Evolutionary conservation across 176 grass and related monocot genomes (phyloP).

Genomic region (Oryza punctata): DNA sequence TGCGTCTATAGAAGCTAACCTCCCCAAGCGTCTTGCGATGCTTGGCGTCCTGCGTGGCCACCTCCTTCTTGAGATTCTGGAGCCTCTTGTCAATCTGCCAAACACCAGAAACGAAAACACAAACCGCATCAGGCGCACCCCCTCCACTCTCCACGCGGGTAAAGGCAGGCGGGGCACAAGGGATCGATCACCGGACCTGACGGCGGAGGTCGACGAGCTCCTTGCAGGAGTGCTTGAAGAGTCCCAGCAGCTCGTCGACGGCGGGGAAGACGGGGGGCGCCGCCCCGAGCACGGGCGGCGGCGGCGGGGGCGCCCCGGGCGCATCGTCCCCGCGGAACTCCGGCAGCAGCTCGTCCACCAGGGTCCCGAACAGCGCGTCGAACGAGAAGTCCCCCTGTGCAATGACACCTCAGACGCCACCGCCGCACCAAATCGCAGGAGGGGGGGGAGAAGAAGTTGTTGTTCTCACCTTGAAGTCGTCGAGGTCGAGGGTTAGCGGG

Average conservation of each 20-base stretch:
- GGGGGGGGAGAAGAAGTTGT: not conserved
- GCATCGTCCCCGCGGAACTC: slow-evolving; percentile 67
- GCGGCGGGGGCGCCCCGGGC: slow-evolving; percentile 37
- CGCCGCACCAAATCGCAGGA: not conserved
- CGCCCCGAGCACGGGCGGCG: slow-evolving; percentile 49
- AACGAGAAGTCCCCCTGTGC: slow-evolving; percentile 91
- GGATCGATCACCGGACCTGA: slow-evolving; percentile 48
- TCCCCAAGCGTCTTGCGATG: slow-evolving; percentile 89
- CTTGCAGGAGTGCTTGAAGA: slow-evolving; percentile 99
- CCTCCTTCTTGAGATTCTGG: slow-evolving; percentile 93
- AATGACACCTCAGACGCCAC: not conserved
- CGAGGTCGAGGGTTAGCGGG: slow-evolving; percentile 86
- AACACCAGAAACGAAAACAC: slow-evolving; percentile 22
- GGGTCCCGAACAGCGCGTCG: slow-evolving; percentile 77
- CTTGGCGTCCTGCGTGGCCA: slow-evolving; percentile 81
- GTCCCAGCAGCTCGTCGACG: slow-evolving; percentile 80
- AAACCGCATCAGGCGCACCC: not conserved
- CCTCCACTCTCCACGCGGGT: not conserved
- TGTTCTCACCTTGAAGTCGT: slow-evolving; percentile 86
- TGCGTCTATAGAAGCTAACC: slow-evolving; percentile 45
- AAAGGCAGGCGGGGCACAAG: not conserved
- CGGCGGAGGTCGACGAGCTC: slow-evolving; percentile 88
- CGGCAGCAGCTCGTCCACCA: slow-evolving; percentile 90
- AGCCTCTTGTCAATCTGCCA: slow-evolving; percentile 94
- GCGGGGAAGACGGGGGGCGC: slow-evolving; percentile 77